Percentiles rank a stretch among this genome's conserved stretches.
Evolutionary conservation across 495 filamentous ascomycete genomes (phyloP).

Genomic region (Aspergillus egyptiacus): DNA sequence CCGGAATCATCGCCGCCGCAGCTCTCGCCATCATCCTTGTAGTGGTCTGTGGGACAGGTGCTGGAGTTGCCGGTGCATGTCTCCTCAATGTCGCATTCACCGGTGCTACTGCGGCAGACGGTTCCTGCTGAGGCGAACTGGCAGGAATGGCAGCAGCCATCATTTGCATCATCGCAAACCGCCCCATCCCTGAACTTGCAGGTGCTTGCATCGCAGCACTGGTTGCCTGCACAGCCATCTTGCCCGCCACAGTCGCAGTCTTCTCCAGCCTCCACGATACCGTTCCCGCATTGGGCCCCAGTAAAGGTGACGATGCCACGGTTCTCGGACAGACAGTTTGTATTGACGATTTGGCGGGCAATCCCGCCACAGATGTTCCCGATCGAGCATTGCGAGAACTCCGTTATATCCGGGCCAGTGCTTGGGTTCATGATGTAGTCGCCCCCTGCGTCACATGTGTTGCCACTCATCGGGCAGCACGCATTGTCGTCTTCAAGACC

Average conservation of each 20-base stretch:
- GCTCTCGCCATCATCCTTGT: constrained; percentile 59
- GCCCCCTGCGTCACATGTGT: constrained; percentile 66
- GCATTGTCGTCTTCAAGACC: constrained; percentile 60
- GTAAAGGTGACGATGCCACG: constrained; percentile 78
- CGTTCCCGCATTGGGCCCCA: constrained; percentile 86
- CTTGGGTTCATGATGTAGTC: constrained; percentile 95
- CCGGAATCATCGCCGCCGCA: constrained; percentile 54
- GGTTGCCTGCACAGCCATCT: constrained; percentile 62
- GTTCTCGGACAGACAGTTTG: constrained; percentile 73
- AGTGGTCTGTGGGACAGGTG: constrained; percentile 66
- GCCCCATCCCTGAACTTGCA: constrained; percentile 76
- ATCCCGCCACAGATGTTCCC: constrained; percentile 96
- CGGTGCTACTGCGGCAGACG: constrained; percentile 73
- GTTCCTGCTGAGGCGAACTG: constrained; percentile 59
- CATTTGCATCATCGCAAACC: constrained; percentile 84
- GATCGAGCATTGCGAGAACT: constrained; percentile 82
- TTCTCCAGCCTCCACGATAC: constrained; percentile 90
- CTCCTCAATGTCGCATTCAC: constrained; percentile 79
- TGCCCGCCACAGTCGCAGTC: constrained; percentile 92
- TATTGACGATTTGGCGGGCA: constrained; percentile 69
- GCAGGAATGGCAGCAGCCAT: constrained; percentile 81
- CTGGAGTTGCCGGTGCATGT: constrained; percentile 68
- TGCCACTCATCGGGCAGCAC: constrained; percentile 76
- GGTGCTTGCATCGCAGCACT: constrained; percentile 79
- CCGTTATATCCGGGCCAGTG: constrained; percentile 60